Base-by-base conservation (phyloP, 257 asterid genomes). In the Solanum bulbocastanum region DNA sequence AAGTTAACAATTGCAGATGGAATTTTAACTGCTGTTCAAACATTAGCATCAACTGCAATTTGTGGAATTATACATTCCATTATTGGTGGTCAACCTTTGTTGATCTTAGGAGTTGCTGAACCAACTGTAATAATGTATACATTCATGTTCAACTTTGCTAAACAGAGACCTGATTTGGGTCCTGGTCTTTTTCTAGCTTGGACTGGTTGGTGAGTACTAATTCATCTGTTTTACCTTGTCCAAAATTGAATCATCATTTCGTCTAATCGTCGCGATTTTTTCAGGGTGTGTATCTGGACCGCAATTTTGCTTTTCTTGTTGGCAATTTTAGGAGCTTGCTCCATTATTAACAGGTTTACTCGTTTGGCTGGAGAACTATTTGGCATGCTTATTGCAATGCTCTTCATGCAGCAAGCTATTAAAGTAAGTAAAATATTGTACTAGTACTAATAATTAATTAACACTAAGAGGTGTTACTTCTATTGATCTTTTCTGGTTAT, bases 231-330 rank as follows among this genome's bases (percentile, higher is more conserved):
- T n/a, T 36, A 7, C 58, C 20, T 65, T 66, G 36, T 81, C 68
- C 22, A 25, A 46, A 5, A 35, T 15, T 30, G 2, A 46, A 5
- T 27, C 39, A 81, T 6, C 30, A 30, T 15, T 46, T 46, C 46
- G 68, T 81, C 68, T 81, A 46, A 86, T 79, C 56, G 32, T 81
- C 18, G 30, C 60, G 5, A 25, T 11, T 81, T 82, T 56, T 20
- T 36, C 94, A 96, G 99, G 99, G 98, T 96, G 22, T 96, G 99
- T 69, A 98, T 96, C 52, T 96, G 99, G 99, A 96, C 99, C 25
- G 97, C 98, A 30, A 92, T 93, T 71, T 83, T 96, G 91, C 90
- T 96, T 83, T 93, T 95, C 93, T 69, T 96, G 89, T 74, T 96
- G 89, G 98, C 99, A 81, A 88, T 93, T 65, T 86, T 93, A 81